Base-by-base conservation (phyloP, 352 stramenopile genomes). In the Hyaloperonospora brassicae region DNA sequence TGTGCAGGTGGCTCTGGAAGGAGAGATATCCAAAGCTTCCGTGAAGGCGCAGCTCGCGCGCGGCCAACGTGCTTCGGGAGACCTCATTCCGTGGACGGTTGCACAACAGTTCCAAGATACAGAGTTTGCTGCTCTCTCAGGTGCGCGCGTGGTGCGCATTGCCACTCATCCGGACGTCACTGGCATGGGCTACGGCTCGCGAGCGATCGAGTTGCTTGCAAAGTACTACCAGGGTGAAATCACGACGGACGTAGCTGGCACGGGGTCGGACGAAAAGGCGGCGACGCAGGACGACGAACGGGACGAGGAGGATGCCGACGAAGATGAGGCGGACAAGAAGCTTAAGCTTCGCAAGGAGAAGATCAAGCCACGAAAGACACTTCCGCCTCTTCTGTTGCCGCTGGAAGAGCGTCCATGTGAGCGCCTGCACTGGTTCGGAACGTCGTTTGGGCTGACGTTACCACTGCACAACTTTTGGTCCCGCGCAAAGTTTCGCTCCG, bases 71-170 rank as follows among this genome's bases (percentile, higher is more conserved):
- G 95, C 95, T 12, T 95, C 93, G 7, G 97, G 97, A 40, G 97
- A 99, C 80, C 72, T 99, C 21, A 99, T 99, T 70, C 97, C 97
- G 1, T 99, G 97, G 97, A 99, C 95, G 13, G 86, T 99, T 21
- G 89, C 93, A 46, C 97, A 99, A 72, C 97, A 99, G 74, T 99
- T 99, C 79, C 95, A 98, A 70, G 97, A 99, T 77, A 89, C 84
- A 14, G 96, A 98, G 45, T 99, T 99, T 68, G 95, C 94, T 22
- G 77, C 92, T 58, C 87, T 99, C 14, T 98, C 90, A 25, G 97
- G 97, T 35, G 96, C 95, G 2, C 86, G 97, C 47, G 82, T 99
- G 36, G 97, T 99, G 36, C 89, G 97, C 42, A 98, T 99, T 57
- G 97, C 97, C 8, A 98, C 97, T 25, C 95, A 99, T 66, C 96